phyloP scores from a whole-genome alignment of 129 eudicot genomes.

The Lactuca sativa region DNA sequence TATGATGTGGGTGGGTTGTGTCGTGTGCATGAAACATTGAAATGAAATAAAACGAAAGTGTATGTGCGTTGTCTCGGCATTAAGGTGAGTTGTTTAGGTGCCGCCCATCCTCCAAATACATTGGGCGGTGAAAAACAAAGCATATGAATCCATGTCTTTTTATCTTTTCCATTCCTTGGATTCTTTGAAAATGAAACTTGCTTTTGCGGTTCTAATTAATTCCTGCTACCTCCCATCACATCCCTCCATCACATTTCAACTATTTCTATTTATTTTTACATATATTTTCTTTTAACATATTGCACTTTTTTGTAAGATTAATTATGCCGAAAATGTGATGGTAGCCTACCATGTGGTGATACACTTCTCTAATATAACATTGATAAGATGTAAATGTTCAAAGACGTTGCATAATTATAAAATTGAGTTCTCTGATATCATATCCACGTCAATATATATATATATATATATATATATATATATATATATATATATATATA shows the following conservation, averaged over 20 bases:
- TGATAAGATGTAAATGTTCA: not conserved
- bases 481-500: too few species aligned
- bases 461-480: too few species aligned
- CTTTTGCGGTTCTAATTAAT: not conserved
- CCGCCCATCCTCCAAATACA: not conserved
- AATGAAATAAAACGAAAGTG: not conserved
- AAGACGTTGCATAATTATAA: too few species aligned
- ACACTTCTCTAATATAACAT: not conserved
- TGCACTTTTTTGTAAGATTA: too few species aligned
- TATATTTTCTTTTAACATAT: not conserved
- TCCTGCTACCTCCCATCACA: not conserved
- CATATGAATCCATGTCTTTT: not conserved
- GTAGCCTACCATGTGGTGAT: not conserved
- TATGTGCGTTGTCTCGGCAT: not conserved
- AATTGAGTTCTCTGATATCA: too few species aligned
- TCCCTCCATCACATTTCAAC: not conserved
- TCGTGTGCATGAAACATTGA: not conserved
- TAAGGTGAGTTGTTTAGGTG: not conserved
- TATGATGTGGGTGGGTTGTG: not conserved
- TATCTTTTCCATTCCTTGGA: not conserved
- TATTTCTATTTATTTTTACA: too few species aligned
- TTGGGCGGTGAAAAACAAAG: not conserved
- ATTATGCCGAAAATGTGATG: too few species aligned
- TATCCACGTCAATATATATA: too few species aligned
- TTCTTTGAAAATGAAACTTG: too few species aligned